Percentiles rank a stretch among this genome's conserved stretches.
phyloP scores from a whole-genome alignment of 192 early-diverging fungal species.

The Polychytrium aggregatum region DNA sequence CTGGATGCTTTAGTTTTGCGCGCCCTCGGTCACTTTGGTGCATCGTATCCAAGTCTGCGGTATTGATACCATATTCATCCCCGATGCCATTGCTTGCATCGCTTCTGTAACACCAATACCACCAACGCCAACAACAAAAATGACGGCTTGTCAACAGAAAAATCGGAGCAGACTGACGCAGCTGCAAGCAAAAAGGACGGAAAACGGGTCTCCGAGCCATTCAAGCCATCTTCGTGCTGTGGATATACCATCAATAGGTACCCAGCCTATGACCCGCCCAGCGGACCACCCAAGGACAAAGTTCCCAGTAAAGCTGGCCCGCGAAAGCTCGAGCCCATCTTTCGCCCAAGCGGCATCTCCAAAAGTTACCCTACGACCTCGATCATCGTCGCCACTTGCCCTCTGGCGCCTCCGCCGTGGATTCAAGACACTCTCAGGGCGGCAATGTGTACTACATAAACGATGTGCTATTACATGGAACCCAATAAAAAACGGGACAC shows the following conservation, averaged over 20 bases:
- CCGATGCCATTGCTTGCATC: background rate
- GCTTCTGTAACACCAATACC: too few species aligned
- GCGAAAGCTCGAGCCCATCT: constrained; percentile 20
- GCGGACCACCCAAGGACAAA: background rate
- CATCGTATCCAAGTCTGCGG: background rate
- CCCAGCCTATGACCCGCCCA: constrained; percentile 27
- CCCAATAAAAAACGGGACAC: too few species aligned
- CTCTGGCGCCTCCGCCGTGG: constrained; percentile 34
- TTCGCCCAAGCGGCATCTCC: constrained; percentile 29
- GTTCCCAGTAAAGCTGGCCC: constrained; percentile 6
- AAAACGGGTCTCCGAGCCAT: constrained; percentile 12
- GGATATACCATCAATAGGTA: constrained; percentile 47
- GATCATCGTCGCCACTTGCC: constrained; percentile 32
- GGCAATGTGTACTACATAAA: too few species aligned
- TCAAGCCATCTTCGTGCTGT: constrained; percentile 35
- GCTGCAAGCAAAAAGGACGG: background rate
- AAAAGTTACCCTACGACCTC: constrained; percentile 31
- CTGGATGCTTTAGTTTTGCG: too few species aligned
- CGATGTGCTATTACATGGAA: too few species aligned
- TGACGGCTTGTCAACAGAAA: too few species aligned
- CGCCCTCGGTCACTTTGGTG: too few species aligned
- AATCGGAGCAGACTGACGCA: too few species aligned
- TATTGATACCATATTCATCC: background rate
- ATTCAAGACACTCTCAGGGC: constrained; percentile 17
- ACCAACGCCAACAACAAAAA: too few species aligned